Percentiles rank a stretch among this genome's conserved stretches.
phyloP scores from a whole-genome alignment of 2,329 filamentous ascomycete species.

The Colletotrichum liriopes region DNA sequence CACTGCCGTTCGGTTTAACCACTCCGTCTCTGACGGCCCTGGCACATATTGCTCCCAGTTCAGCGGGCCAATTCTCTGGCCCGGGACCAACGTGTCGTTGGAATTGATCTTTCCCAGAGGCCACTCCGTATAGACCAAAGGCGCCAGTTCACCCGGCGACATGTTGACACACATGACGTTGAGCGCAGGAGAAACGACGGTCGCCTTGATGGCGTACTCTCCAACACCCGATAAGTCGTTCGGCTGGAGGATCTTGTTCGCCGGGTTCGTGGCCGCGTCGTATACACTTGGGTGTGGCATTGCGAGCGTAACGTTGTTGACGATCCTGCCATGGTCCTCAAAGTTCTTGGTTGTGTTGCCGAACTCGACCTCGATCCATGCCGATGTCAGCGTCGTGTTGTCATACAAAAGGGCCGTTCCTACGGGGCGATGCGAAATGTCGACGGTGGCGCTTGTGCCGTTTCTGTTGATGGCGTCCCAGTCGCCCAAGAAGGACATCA shows the following conservation, averaged over 20 bases:
- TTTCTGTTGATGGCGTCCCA: constrained; percentile 67
- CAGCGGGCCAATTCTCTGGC: constrained; percentile 51
- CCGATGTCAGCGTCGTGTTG: constrained; percentile 79
- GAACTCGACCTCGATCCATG: constrained; percentile 75
- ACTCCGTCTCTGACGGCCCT: constrained; percentile 51
- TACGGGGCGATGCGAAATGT: constrained; percentile 66
- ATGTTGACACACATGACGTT: constrained; percentile 83
- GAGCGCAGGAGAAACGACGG: constrained; percentile 78
- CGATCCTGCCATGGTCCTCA: constrained; percentile 65
- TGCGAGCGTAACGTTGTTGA: constrained; percentile 84
- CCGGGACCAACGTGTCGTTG: constrained; percentile 52
- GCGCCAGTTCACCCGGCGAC: constrained; percentile 70
- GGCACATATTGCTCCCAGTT: constrained; percentile 61
- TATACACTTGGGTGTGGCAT: constrained; percentile 83
- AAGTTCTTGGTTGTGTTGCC: constrained; percentile 68
- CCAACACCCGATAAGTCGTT: constrained; percentile 76
- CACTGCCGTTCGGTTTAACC: constrained; percentile 71
- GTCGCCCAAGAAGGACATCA: constrained; percentile 70
- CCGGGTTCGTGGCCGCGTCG: constrained; percentile 71
- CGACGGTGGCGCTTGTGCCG: constrained; percentile 57
- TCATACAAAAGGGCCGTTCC: constrained; percentile 78
- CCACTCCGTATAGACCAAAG: constrained; percentile 77
- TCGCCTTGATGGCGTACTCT: constrained; percentile 77
- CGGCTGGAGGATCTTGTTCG: constrained; percentile 81
- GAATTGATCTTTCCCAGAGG: constrained; percentile 55